Evolutionary conservation across 345 rosid genomes (phyloP).

Genomic region (Salix suchowensis): DNA sequence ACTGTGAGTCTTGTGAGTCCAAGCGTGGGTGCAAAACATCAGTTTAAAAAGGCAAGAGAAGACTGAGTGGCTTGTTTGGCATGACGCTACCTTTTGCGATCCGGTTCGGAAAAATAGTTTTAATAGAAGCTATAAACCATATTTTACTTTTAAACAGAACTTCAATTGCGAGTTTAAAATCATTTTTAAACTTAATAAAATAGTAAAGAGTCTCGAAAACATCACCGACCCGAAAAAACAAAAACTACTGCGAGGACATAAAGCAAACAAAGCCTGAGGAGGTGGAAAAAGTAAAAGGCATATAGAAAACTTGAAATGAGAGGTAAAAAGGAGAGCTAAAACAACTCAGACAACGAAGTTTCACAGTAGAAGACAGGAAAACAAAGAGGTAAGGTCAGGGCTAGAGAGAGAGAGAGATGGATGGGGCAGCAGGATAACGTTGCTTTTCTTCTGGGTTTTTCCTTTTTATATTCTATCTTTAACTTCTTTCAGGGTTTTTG

Average conservation of each 20-base stretch:
- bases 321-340: constrained; percentile 12
- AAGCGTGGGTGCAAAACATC: constrained; percentile 1
- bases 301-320: constrained; percentile 9
- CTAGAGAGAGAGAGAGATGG: not conserved
- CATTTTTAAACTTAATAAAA: no score
- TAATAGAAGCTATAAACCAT: no score
- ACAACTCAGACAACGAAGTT: constrained; percentile 33
- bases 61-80: not conserved
- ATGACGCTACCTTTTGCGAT: no score
- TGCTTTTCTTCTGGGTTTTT: constrained; percentile 25
- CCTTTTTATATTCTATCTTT: constrained; percentile 21
- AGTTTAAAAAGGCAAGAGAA: constrained; percentile 3
- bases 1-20: not conserved
- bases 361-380: constrained; percentile 34
- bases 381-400: constrained; percentile 33
- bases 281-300: not conserved
- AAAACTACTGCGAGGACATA: no score
- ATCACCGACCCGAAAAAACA: no score
- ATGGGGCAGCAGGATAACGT: not conserved
- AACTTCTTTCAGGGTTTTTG: constrained; percentile 7
- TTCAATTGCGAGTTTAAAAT: no score
- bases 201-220: no score
- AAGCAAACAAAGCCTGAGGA: not conserved
- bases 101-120: no score
- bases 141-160: no score